phyloP scores from a whole-genome alignment of 139 green algal genomes.

The Chlorella sp. region DNA sequence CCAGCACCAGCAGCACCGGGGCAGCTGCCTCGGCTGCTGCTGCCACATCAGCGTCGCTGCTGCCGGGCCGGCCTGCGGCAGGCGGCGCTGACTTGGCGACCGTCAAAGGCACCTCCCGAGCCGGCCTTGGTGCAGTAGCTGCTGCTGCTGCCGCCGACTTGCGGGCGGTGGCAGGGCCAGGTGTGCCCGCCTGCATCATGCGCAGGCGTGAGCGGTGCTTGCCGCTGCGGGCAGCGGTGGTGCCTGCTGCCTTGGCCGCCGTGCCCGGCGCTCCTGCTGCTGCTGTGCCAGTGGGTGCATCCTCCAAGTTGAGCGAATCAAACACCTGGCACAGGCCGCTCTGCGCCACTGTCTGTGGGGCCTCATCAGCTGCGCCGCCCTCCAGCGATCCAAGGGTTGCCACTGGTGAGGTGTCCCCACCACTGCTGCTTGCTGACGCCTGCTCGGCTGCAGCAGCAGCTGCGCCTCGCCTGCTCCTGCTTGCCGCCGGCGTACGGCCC shows the following conservation, averaged over 20 bases:
- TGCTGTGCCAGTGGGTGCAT: not conserved
- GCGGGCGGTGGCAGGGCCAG: conserved; percentile 1
- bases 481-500: conserved; percentile 12
- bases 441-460: conserved; percentile 12
- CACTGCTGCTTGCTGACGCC: not conserved
- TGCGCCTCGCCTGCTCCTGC: not conserved
- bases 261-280: conserved; percentile 1
- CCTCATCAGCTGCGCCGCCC: not conserved
- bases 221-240: not conserved
- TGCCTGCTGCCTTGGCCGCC: not conserved
- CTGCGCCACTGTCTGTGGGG: not conserved
- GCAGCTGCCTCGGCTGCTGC: not conserved
- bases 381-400: not conserved
- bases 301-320: conserved; percentile 19
- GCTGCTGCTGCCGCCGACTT: not conserved
- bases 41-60: not conserved
- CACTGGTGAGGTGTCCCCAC: not conserved
- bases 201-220: conserved; percentile 34
- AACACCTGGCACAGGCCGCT: conserved; percentile 29
- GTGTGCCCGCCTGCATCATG: conserved; percentile 46
- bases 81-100: conserved; percentile 24
- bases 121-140: conserved; percentile 1
- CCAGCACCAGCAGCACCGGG: conserved; percentile 69
- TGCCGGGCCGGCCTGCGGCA: not conserved
- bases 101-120: not conserved